Evolutionary conservation across 495 filamentous ascomycete genomes (phyloP).

Genomic region (Aspergillus mulundensis): DNA sequence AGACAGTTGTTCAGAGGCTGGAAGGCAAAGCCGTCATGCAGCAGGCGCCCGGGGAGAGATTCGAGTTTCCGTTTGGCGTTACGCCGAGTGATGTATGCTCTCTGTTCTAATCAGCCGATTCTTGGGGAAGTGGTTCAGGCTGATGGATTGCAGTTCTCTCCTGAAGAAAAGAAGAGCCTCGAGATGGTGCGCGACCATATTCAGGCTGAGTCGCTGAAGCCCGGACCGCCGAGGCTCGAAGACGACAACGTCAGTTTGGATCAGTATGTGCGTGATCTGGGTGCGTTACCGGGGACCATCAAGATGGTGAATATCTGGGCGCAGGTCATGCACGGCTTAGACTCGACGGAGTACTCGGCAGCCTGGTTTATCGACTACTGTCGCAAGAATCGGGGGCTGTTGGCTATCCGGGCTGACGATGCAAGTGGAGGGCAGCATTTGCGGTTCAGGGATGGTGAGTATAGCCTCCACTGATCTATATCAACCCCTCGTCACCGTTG

Average conservation of each 20-base stretch:
- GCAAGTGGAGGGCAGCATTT: slow-evolving; percentile 31
- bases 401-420: slow-evolving; percentile 35
- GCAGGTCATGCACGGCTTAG: slow-evolving; percentile 39
- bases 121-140: too few species aligned
- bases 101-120: too few species aligned
- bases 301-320: slow-evolving; percentile 31
- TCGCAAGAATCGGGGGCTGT: slow-evolving; percentile 35
- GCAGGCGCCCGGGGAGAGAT: slow-evolving; percentile 1
- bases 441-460: slow-evolving; percentile 8
- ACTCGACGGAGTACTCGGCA: slow-evolving; percentile 37
- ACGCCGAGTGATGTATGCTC: slow-evolving; percentile 6
- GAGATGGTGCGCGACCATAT: slow-evolving; percentile 10
- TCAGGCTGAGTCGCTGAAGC: slow-evolving; percentile 14
- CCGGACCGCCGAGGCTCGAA: neutral
- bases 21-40: slow-evolving; percentile 33
- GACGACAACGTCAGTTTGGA: slow-evolving; percentile 31
- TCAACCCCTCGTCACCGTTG: too few species aligned
- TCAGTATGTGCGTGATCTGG: slow-evolving; percentile 19
- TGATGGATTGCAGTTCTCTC: slow-evolving; percentile 28
- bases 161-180: slow-evolving; percentile 22
- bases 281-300: slow-evolving; percentile 18
- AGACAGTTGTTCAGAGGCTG: slow-evolving; percentile 43
- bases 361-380: slow-evolving; percentile 47
- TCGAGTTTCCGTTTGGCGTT: slow-evolving; percentile 10
- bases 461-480: too few species aligned